Conservation (phyloP, 352 stramenopile species). For the Pythium scleroteichum region DNA sequence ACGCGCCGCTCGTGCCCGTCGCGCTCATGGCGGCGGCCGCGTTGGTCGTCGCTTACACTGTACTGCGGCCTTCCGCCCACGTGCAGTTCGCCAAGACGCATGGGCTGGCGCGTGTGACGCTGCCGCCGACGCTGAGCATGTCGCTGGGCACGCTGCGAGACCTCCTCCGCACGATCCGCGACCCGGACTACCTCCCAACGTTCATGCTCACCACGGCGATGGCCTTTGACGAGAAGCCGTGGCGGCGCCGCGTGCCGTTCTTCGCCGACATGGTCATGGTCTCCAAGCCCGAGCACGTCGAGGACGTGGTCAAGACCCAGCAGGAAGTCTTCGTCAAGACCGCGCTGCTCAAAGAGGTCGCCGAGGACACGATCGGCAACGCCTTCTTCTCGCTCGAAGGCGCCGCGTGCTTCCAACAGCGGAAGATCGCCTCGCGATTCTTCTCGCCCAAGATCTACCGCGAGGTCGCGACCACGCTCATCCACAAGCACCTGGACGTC, state of each 20-base stretch:
- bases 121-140: too few species aligned
- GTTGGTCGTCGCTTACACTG: too few species aligned
- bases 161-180: too few species aligned
- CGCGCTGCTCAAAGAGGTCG: neutral
- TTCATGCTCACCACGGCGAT: slow-evolving; percentile 5
- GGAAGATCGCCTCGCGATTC: too few species aligned
- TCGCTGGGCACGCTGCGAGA: too few species aligned
- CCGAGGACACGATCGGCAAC: slow-evolving; percentile 17
- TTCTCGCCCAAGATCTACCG: too few species aligned
- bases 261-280: slow-evolving; percentile 15
- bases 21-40: too few species aligned
- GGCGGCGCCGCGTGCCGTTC: slow-evolving; percentile 7
- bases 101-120: too few species aligned
- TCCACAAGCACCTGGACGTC: neutral
- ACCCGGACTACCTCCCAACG: too few species aligned
- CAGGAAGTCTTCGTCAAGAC: slow-evolving; percentile 17
- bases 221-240: slow-evolving; percentile 4
- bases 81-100: too few species aligned
- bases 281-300: slow-evolving; percentile 11
- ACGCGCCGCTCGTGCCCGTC: too few species aligned
- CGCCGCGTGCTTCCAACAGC: slow-evolving; percentile 14
- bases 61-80: too few species aligned
- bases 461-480: neutral
- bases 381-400: slow-evolving; percentile 22
- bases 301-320: slow-evolving; percentile 25